Conservation (phyloP, 176 grass and related monocot genomes). For the Phoenix dactylifera region DNA sequence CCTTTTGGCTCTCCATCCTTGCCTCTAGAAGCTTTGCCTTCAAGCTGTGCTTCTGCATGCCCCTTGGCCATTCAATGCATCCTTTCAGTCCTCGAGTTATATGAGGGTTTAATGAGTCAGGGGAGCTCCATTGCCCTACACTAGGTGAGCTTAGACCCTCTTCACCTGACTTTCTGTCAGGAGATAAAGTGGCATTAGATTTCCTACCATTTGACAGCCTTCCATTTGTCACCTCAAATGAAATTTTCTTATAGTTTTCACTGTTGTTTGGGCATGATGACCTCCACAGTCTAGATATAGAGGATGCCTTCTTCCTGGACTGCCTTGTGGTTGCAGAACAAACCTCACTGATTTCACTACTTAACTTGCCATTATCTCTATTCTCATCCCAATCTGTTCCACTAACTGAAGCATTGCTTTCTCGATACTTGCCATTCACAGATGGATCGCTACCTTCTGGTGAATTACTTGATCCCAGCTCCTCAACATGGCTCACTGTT, state of each 20-base stretch:
- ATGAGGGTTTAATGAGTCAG: constrained; percentile 40
- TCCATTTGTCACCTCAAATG: constrained; percentile 30
- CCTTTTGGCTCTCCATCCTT: constrained; percentile 47
- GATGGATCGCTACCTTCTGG: constrained; percentile 49
- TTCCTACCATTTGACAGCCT: constrained; percentile 31
- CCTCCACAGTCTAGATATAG: constrained; percentile 47
- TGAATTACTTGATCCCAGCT: constrained; percentile 51
- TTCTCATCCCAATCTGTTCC: constrained; percentile 58
- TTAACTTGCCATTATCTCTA: constrained; percentile 29
- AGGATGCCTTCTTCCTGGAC: constrained; percentile 35
- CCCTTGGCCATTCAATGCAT: constrained; percentile 33
- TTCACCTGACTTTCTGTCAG: constrained; percentile 35
- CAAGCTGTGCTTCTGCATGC: constrained; percentile 41
- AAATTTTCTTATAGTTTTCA: constrained; percentile 25
- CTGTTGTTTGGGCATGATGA: constrained; percentile 38
- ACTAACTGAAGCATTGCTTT: constrained; percentile 14
- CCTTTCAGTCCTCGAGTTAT: constrained; percentile 35
- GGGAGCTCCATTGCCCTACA: constrained; percentile 43
- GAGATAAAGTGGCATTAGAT: constrained; percentile 27
- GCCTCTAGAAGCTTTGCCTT: constrained; percentile 53
- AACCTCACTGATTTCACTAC: constrained; percentile 50
- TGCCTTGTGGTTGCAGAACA: constrained; percentile 29
- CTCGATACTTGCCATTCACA: constrained; percentile 28
- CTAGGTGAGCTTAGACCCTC: constrained; percentile 41
- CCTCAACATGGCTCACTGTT: constrained; percentile 66